Evolutionary conservation across 1,284 basidiomycete species (phyloP), one percentile per base, ranked within the genome.

Genomic region (Rugosomyces carneus): DNA sequence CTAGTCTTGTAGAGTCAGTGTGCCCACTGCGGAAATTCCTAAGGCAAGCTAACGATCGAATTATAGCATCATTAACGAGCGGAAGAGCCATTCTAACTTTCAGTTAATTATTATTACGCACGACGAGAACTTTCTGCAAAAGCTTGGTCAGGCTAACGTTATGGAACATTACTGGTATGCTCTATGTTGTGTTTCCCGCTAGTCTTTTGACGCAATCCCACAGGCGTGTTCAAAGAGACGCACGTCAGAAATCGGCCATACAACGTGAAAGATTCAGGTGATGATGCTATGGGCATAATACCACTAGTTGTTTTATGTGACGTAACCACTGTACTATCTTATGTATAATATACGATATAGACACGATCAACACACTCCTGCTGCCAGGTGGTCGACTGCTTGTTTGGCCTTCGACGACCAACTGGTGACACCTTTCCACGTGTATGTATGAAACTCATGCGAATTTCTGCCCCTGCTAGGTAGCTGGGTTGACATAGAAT

Each of bases 41-140:
- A n/a, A n/a, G 31, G 7, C 31, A 34, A 8, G 15, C 31, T 34
- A n/a, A 34, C 31, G 31, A 3, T 15, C 27, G 21, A 29, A 10
- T 15, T 27, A 15, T 50, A 94, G 91, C 57, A 93, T 96, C 61
- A 94, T 96, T 67, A 85, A 93, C 52, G 92, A 95, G 60, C 81
- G 93, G 56, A 86, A 87, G 61, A 76, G 77, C 46, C 88, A 93
- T 61, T 77, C 85, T 6, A 97, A 96, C 65, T 97, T 98, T 76
- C 95, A 99, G 68, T 77, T 99, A 37, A 89, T 99, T 54, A 89
- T 99, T 59, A 99, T 99, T 65, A 94, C 91, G 0, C 93, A 97
- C 64, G 93, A 97, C 68, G 93, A 97, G 65, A 85, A 81, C 55
- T 93, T 93, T 69, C 69, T 93, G 39, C 71, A 77, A 15, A 89